Conservation (phyloP, 352 stramenopile species). For the Globisporangium abappressorium region DNA sequence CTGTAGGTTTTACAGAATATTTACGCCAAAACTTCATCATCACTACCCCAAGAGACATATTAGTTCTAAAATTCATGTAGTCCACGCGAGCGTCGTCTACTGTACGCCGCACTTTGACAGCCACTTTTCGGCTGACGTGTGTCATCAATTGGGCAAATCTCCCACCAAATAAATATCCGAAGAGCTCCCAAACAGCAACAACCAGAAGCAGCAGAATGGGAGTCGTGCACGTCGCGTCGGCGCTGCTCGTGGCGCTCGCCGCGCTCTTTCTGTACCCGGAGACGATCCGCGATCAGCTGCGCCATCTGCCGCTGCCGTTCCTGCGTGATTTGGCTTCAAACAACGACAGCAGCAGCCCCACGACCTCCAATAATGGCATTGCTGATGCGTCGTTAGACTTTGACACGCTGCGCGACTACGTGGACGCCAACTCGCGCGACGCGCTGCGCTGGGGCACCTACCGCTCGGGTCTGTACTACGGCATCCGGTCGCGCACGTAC, state of each 20-base stretch:
- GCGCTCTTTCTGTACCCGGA: slow-evolving; percentile 11
- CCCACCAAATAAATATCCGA: too few species aligned
- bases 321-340: neutral
- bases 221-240: neutral
- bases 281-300: neutral
- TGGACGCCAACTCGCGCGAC: slow-evolving; percentile 27
- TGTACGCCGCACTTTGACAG: too few species aligned
- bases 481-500: slow-evolving; percentile 63
- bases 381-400: slow-evolving; percentile 27
- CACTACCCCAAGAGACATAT: too few species aligned
- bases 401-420: slow-evolving; percentile 31
- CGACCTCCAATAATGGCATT: neutral
- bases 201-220: neutral
- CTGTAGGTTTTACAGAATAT: too few species aligned
- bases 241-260: slow-evolving; percentile 12
- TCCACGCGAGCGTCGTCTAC: too few species aligned
- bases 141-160: too few species aligned
- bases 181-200: too few species aligned
- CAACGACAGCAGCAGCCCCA: neutral
- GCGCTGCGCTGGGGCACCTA: slow-evolving; percentile 72
- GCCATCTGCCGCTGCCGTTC: neutral
- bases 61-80: too few species aligned
- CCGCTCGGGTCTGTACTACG: slow-evolving; percentile 76
- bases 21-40: too few species aligned
- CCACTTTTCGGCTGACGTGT: too few species aligned